These are phyloP conservation scores for Fusarium mexicanum DNA, from an alignment of 2,329 filamentous ascomycete genomes.

Conservation along the genomic window DNA sequence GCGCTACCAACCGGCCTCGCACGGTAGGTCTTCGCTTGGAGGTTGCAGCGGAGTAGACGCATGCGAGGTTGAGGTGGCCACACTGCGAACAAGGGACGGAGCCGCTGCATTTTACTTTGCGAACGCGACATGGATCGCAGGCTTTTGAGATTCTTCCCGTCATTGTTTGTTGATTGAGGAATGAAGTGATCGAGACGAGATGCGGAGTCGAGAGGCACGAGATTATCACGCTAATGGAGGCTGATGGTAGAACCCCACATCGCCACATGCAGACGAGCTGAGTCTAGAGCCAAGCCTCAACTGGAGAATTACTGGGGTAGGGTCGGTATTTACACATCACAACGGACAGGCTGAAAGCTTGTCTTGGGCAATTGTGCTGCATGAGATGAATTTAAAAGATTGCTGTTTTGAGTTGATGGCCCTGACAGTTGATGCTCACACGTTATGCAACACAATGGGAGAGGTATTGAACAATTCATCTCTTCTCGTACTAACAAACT, in stretches of 20 bases:
- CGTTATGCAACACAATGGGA: too few relatives aligned
- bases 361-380: too few relatives aligned
- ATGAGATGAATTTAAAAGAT: too few relatives aligned
- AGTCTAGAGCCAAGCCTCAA: background rate
- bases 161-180: background rate
- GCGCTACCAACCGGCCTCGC: conserved; percentile 49
- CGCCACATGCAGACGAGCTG: background rate
- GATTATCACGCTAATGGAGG: background rate
- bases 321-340: background rate
- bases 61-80: conserved; percentile 48
- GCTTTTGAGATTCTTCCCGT: conserved; percentile 40
- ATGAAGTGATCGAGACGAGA: background rate
- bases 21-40: conserved; percentile 49
- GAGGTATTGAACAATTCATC: background rate
- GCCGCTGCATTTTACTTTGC: conserved; percentile 51
- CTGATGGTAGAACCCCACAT: background rate
- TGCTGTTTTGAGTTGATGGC: too few relatives aligned
- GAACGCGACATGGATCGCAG: conserved; percentile 52
- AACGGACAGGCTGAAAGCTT: too few relatives aligned
- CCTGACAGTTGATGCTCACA: too few relatives aligned
- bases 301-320: background rate
- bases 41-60: conserved; percentile 47
- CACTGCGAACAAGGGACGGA: conserved; percentile 49
- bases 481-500: background rate
- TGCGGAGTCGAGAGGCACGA: background rate